Evolutionary conservation across 176 grass and related monocot species (phyloP).

Genomic region (Triticum urartu): DNA sequence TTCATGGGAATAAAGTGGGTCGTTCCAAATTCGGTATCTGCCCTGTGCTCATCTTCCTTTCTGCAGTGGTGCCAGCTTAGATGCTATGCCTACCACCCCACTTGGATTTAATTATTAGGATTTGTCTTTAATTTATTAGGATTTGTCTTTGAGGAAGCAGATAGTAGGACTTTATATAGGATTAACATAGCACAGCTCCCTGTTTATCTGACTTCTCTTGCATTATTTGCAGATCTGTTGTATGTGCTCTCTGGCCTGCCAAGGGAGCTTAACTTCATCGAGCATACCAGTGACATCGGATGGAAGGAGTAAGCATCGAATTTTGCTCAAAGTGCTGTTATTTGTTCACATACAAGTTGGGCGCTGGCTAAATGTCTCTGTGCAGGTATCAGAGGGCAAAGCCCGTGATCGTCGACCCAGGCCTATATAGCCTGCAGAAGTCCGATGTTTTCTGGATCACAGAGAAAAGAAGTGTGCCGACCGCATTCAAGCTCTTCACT

Average conservation of each 20-base stretch:
- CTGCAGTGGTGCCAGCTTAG: neutral
- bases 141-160: neutral
- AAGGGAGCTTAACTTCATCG: slow-evolving; percentile 94
- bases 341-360: slow-evolving; percentile 10
- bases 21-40: neutral
- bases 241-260: slow-evolving; percentile 71
- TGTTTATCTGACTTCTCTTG: slow-evolving; percentile 12
- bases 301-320: slow-evolving; percentile 87
- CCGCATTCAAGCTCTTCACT: slow-evolving; percentile 98
- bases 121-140: neutral
- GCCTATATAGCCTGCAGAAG: slow-evolving; percentile 87
- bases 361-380: slow-evolving; percentile 14
- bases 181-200: neutral
- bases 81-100: neutral
- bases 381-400: slow-evolving; percentile 93
- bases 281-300: slow-evolving; percentile 97
- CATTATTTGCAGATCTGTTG: slow-evolving; percentile 64
- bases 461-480: slow-evolving; percentile 86
- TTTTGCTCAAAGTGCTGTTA: neutral
- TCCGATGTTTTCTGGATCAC: slow-evolving; percentile 96
- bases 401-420: slow-evolving; percentile 93
- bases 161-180: neutral
- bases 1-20: slow-evolving; percentile 9
- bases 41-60: neutral
- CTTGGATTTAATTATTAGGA: slow-evolving; percentile 10